phyloP scores from a whole-genome alignment of 73 alveolate species.

The Halteria grandinella region DNA sequence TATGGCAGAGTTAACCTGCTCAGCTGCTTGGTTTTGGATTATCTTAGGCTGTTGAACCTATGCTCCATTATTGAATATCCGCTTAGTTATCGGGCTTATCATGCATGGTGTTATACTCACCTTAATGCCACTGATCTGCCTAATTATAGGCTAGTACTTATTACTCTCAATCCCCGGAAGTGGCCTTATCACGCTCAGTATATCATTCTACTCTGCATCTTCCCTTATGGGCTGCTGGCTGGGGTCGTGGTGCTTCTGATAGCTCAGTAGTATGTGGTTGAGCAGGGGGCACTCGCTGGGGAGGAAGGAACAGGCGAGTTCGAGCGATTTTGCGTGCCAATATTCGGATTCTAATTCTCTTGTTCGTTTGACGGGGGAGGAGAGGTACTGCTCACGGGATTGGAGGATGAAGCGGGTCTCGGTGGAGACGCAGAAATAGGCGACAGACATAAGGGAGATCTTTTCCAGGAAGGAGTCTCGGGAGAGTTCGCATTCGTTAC shows the following conservation, averaged over 20 bases:
- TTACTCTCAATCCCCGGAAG: conserved; percentile 63
- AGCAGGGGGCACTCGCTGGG: conserved; percentile 90
- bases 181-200: conserved; percentile 56
- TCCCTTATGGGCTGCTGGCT: conserved; percentile 63
- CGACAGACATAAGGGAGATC: conserved; percentile 74
- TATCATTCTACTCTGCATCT: conserved; percentile 50
- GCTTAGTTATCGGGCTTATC: too few relatives aligned
- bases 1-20: too few relatives aligned
- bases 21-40: too few relatives aligned
- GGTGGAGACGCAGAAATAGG: conserved; percentile 86
- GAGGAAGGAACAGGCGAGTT: conserved; percentile 75
- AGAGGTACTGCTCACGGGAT: conserved; percentile 38
- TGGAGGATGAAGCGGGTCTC: conserved; percentile 77
- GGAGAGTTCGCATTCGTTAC: conserved; percentile 80
- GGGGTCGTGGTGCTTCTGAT: conserved; percentile 85
- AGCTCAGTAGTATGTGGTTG: conserved; percentile 80
- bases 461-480: conserved; percentile 87
- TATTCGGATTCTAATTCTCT: conserved; percentile 80
- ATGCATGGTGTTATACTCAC: conserved; percentile 60
- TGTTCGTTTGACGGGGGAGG: conserved; percentile 68
- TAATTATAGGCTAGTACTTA: conserved; percentile 65
- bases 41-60: too few relatives aligned
- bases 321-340: conserved; percentile 80
- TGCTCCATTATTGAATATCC: too few relatives aligned
- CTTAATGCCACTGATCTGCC: conserved; percentile 40